phyloP scores from a whole-genome alignment of 139 green algal species.

The Coelastrella sp. region DNA sequence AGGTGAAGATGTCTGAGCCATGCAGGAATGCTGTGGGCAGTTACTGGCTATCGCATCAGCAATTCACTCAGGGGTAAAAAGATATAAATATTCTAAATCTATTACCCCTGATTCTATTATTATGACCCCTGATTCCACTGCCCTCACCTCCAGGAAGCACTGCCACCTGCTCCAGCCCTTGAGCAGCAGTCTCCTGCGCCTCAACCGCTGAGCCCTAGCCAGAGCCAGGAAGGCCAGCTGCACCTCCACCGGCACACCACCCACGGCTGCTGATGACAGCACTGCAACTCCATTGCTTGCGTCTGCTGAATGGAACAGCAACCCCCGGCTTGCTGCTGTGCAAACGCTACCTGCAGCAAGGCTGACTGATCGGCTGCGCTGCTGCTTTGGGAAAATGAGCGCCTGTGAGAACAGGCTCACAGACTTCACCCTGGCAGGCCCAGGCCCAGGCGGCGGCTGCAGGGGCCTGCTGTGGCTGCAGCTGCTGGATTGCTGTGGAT shows the following conservation, averaged over 20 bases:
- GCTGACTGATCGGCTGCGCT: background rate
- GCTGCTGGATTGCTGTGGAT: too few species aligned
- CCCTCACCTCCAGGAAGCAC: background rate
- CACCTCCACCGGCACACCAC: background rate
- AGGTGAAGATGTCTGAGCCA: too few species aligned
- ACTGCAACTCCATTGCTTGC: background rate
- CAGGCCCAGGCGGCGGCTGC: too few species aligned
- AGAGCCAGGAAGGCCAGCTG: background rate
- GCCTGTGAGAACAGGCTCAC: too few species aligned
- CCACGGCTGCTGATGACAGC: slow-evolving; percentile 6
- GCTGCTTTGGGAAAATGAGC: background rate
- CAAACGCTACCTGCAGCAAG: background rate
- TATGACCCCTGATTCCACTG: background rate
- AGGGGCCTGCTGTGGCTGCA: too few species aligned
- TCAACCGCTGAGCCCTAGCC: background rate
- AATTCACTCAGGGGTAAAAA: too few species aligned
- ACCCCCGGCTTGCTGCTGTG: too few species aligned
- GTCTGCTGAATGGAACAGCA: too few species aligned
- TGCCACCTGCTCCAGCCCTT: slow-evolving; percentile 31
- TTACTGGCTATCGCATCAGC: too few species aligned
- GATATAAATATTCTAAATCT: too few species aligned
- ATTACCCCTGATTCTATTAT: background rate
- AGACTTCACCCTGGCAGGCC: too few species aligned
- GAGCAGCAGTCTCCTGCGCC: slow-evolving; percentile 17
- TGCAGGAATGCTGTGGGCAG: too few species aligned